Conservation (phyloP, 2,329 filamentous ascomycete genomes). For the Penicillium hesseltinei region DNA sequence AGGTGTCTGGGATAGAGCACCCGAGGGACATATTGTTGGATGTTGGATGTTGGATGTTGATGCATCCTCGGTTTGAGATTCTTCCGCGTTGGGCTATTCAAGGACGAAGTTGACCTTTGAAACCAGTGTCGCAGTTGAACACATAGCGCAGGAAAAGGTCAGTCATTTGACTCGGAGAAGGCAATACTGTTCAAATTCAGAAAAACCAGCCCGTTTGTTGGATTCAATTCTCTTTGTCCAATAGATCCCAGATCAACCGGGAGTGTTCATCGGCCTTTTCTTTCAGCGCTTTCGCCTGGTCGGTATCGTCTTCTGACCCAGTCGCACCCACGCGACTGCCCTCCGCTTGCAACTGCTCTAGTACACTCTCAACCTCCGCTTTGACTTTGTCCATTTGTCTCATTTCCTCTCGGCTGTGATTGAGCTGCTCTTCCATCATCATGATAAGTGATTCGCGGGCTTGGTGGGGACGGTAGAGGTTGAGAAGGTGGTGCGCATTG, state of each 20-base stretch:
- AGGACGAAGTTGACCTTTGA: neutral
- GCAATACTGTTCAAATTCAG: neutral
- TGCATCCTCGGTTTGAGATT: neutral
- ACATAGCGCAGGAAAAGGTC: neutral
- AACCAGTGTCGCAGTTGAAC: neutral
- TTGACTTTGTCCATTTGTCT: slow-evolving; percentile 73
- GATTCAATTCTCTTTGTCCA: slow-evolving; percentile 35
- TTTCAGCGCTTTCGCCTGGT: slow-evolving; percentile 11
- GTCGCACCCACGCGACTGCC: slow-evolving; percentile 24
- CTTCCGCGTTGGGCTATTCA: neutral
- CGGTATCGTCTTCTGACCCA: slow-evolving; percentile 3
- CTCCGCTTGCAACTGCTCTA: slow-evolving; percentile 37
- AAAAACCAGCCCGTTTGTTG: neutral
- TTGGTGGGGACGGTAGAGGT: slow-evolving; percentile 92
- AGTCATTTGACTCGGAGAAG: neutral
- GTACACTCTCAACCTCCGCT: slow-evolving; percentile 57
- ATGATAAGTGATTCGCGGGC: slow-evolving; percentile 82
- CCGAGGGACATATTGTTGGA: neutral
- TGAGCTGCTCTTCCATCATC: slow-evolving; percentile 82
- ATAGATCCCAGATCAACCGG: slow-evolving; percentile 39
- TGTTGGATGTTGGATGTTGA: neutral
- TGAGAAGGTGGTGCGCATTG: slow-evolving; percentile 90
- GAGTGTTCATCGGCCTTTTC: slow-evolving; percentile 30
- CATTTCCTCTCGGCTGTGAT: slow-evolving; percentile 70
- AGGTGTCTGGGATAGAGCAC: neutral